These are phyloP conservation scores for Cymodocea nodosa DNA, from an alignment of 116 monocot genomes.

Conservation along the genomic window DNA sequence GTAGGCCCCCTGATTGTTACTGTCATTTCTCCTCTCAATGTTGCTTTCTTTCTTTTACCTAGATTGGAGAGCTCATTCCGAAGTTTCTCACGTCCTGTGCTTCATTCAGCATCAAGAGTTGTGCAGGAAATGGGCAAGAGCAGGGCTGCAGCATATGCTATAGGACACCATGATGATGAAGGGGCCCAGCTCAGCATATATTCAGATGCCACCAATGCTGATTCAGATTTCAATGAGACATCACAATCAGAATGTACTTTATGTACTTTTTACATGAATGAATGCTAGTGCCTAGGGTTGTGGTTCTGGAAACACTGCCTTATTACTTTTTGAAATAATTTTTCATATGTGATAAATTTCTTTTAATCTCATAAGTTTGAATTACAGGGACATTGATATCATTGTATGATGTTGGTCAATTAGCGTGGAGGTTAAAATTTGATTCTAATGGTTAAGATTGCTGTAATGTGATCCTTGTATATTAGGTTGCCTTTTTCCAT, in stretches of 20 bases:
- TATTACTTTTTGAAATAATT: no score
- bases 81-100: constrained; percentile 92
- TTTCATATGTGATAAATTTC: no score
- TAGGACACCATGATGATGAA: constrained; percentile 81
- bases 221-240: constrained; percentile 57
- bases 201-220: constrained; percentile 67
- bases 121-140: constrained; percentile 99
- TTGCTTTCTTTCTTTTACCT: constrained; percentile 7
- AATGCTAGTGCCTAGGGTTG: no score
- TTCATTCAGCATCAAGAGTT: constrained; percentile 97
- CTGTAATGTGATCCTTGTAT: no score
- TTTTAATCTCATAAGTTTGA: no score
- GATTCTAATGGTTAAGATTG: no score
- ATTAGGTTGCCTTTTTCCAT: no score
- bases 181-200: constrained; percentile 45
- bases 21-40: background rate
- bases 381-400: no score
- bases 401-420: no score
- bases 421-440: no score
- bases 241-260: constrained; percentile 65
- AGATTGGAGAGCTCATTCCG: constrained; percentile 98
- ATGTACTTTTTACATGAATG: background rate
- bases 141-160: constrained; percentile 93
- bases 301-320: no score
- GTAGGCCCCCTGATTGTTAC: background rate